Evolutionary conservation across 352 stramenopile genomes (phyloP), one percentile per base, ranked within the genome.

Genomic region (Plasmopara viticola): DNA sequence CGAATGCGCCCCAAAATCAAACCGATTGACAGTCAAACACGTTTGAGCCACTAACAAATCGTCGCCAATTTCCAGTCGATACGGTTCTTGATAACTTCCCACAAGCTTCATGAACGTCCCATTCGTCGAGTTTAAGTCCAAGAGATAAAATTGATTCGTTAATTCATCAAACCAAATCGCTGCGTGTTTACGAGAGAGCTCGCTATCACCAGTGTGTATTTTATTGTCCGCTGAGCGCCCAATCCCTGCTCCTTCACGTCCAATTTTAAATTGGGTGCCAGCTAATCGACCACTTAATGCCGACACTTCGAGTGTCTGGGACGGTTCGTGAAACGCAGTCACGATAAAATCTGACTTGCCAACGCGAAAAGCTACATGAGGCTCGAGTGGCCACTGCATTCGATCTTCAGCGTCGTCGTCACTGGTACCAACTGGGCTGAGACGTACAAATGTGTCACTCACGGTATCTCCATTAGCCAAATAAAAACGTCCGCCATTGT

Each of bases 31-130:
- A 1, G 85, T 97, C 58, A 98, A 92, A 46, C 95, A 96, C 29
- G 95, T 98, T 75, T 97, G 86, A 34, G 91, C 93, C 29, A 99
- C 83, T 18, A 99, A 83, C 49, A 99, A 80, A 66, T 98, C 89
- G 55, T 98, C 94, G n/a, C 90, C 87, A 42, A 98, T 89, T 47
- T 87, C 79, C 0, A 98, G 76, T 31, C 90, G 79, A 34, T 95
- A 97, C n/a, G 94, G 87, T 29, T 94, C 90, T 30, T 79, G 70
- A 65, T 98, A 98, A 31, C 88, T 92, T 4, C 94, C 93, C 17
- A 85, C 80, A 17, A 98, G 83, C 66, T 96, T 91, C 90, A 98
- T 98, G 72, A 98, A 98, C 41, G 95, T 98, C 30, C 85, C 82
- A 57, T 97, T 97, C 8, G 87, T 95, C 25, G 84, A 95, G 15